phyloP scores from a whole-genome alignment of 306 rosid species.

The Dalbergia cultrata region DNA sequence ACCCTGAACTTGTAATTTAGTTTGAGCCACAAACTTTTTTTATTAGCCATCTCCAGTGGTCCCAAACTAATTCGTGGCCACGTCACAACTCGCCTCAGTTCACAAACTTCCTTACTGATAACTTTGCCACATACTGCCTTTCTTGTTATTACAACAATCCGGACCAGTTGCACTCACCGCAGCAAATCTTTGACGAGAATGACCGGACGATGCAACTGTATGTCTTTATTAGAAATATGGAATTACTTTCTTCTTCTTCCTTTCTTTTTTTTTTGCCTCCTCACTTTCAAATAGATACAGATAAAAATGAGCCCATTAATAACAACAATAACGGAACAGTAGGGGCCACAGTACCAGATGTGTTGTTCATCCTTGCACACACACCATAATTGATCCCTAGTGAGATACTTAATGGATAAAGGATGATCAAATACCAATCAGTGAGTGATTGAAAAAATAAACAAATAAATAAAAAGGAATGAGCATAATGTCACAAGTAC shows the following conservation, averaged over 20 bases:
- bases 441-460: no score
- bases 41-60: no score
- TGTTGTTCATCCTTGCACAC: background rate
- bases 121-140: background rate
- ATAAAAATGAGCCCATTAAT: background rate
- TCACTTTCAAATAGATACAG: background rate
- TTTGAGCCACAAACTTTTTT: no score
- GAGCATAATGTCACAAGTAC: background rate
- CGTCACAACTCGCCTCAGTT: no score
- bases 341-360: background rate
- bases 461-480: no score
- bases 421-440: background rate
- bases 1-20: no score
- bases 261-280: background rate
- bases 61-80: no score
- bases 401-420: background rate
- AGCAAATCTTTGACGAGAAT: no score
- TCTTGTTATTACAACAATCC: background rate
- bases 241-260: no score
- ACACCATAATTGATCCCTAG: background rate
- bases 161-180: background rate
- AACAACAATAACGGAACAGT: background rate
- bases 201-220: background rate
- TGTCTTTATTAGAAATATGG: background rate
- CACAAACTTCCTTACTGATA: no score